phyloP scores from a whole-genome alignment of 257 asterid genomes.

The Henckelia pumila region DNA sequence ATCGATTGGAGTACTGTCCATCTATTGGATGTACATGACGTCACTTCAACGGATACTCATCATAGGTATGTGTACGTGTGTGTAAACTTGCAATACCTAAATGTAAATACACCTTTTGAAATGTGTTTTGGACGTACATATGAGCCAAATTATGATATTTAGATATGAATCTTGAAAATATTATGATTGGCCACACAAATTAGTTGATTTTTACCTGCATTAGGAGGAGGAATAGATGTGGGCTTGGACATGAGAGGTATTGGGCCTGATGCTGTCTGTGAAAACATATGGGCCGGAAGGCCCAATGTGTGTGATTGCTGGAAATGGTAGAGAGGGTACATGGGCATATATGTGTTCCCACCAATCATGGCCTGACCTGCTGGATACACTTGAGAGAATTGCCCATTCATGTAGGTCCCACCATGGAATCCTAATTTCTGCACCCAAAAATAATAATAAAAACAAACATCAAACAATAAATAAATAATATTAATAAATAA shows the following conservation, averaged over 20 bases:
- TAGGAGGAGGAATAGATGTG: slow-evolving; percentile 56
- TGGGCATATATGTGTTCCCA: slow-evolving; percentile 66
- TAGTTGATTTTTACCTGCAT: slow-evolving; percentile 44
- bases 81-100: too few relatives aligned
- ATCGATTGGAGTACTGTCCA: too few relatives aligned
- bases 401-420: slow-evolving; percentile 89
- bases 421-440: slow-evolving; percentile 70
- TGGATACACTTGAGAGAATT: slow-evolving; percentile 60
- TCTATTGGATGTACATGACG: too few relatives aligned
- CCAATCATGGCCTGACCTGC: slow-evolving; percentile 62
- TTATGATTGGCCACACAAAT: too few relatives aligned
- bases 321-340: slow-evolving; percentile 67
- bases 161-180: too few relatives aligned
- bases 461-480: too few relatives aligned
- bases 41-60: too few relatives aligned
- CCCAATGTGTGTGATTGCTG: slow-evolving; percentile 78
- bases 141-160: too few relatives aligned
- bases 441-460: background rate
- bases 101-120: too few relatives aligned
- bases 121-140: too few relatives aligned
- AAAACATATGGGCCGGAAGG: slow-evolving; percentile 79
- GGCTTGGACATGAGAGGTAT: slow-evolving; percentile 67
- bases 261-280: slow-evolving; percentile 57
- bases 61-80: too few relatives aligned
- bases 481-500: too few relatives aligned